A percentile compares a stretch with the other conserved stretches of the same genome.
Evolutionary conservation across 2,329 filamentous ascomycete species (phyloP).

Genomic region (Ceratocystis lukuohia): DNA sequence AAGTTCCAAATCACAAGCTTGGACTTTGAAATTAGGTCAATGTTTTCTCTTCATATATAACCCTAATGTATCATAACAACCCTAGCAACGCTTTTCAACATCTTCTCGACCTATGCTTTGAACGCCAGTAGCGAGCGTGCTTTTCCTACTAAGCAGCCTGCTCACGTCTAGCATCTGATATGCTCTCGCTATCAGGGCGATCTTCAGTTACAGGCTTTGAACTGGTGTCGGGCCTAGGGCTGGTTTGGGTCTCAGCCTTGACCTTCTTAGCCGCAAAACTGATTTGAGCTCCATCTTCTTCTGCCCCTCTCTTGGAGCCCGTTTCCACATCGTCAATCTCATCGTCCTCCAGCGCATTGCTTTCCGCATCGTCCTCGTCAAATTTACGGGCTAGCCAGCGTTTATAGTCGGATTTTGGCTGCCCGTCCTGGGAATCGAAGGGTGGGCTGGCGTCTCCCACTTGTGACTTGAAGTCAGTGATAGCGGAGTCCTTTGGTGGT

Average conservation of each 20-base stretch:
- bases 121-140: no score
- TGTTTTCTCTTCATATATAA: background rate
- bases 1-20: background rate
- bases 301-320: slow-evolving; percentile 44
- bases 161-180: background rate
- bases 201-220: background rate
- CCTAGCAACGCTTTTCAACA: no score
- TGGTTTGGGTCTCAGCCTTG: background rate
- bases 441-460: slow-evolving; percentile 28
- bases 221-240: background rate
- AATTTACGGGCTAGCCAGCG: slow-evolving; percentile 45
- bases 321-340: slow-evolving; percentile 26
- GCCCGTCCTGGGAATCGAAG: slow-evolving; percentile 28
- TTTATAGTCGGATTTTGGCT: slow-evolving; percentile 46
- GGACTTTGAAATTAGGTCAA: background rate
- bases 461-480: slow-evolving; percentile 70
- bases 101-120: no score
- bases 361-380: slow-evolving; percentile 23
- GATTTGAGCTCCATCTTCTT: slow-evolving; percentile 32
- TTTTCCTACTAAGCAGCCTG: background rate
- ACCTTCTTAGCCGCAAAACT: slow-evolving; percentile 34
- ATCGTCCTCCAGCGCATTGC: slow-evolving; percentile 22
- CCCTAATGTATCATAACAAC: background rate
- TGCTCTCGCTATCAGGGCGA: background rate
- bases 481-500: slow-evolving; percentile 66